Conservation (phyloP, 1,284 basidiomycete species). For the Irpex rosettiformis region DNA sequence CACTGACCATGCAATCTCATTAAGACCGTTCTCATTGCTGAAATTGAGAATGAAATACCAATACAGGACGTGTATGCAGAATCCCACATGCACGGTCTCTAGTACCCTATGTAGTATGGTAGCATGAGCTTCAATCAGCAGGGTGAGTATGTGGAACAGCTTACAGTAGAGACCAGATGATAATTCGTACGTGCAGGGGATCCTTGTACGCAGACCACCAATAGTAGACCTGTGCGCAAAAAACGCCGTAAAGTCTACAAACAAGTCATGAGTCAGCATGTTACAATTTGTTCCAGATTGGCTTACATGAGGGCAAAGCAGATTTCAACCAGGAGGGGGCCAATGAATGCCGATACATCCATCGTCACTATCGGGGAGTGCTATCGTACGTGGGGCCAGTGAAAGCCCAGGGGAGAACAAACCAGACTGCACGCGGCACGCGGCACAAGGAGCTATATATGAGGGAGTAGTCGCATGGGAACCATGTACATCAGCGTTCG, state of each 20-base stretch:
- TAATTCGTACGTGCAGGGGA: background rate
- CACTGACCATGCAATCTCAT: conserved; percentile 1
- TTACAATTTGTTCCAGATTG: background rate
- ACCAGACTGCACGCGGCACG: background rate
- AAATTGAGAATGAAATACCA: conserved; percentile 2
- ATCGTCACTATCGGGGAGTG: background rate
- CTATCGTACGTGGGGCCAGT: background rate
- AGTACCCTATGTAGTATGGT: background rate
- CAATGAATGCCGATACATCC: background rate
- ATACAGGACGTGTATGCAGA: conserved; percentile 5
- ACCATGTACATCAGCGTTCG: background rate
- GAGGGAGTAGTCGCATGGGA: background rate
- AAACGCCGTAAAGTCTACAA: conserved; percentile 2
- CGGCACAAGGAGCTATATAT: background rate
- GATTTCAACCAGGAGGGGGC: background rate
- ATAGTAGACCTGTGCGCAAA: conserved; percentile 4
- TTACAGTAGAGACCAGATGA: conserved; percentile 1
- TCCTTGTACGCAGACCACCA: background rate
- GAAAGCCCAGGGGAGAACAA: background rate
- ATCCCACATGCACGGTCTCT: conserved; percentile 2
- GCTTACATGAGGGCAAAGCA: conserved; percentile 2
- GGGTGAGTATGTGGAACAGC: background rate
- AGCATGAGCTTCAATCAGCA: background rate
- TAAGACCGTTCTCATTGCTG: background rate
- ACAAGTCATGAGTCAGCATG: background rate